Base-by-base conservation (phyloP, 495 filamentous ascomycete species). In the Neohortaea acidophila region DNA sequence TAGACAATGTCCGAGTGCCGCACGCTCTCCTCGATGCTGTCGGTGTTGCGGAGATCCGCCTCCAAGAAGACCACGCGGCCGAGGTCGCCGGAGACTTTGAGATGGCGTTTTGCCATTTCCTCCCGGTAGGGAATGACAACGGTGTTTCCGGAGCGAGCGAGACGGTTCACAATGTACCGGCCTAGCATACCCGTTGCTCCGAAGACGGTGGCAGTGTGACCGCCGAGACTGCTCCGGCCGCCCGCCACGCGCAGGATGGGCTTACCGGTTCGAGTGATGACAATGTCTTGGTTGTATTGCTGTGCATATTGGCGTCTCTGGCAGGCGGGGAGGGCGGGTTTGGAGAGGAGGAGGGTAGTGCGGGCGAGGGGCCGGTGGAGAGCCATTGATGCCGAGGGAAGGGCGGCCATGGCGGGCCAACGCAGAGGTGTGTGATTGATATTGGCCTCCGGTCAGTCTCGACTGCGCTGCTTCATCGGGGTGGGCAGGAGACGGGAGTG, bases 1-100 rank as follows among this genome's bases (percentile, higher is more conserved):
- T 85, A 94, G 32, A 99, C 89, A 36, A 94, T 75, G 52, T 99
- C 89, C 21, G 85, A 94, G 62, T 99, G 89, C 54, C 89, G 72
- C 27, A 99, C 87, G 48, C 79, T 85, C 62, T 89, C 86, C 59
- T 99, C 89, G 49, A 99, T 85, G 15, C 87, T 94, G 50, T 79
- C 70, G 33, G 84, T 96, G 64, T 99, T 99, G 51, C 77, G 77
- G 39, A 99, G 69, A 56, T 97, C 89, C 62, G 80, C 89, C 74
- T 97, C 89, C 50, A 86, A 69, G 61, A 96, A 93, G 46, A 78
- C 64, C 26, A 99, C 73, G 44, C 78, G 71, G 34, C 89, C 89
- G 29, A 99, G 67, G 67, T 99, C 89, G 61, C 89, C 89, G 26
- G 84, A 70, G 36, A 92, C 73, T 63, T 94, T 99, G 57, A 99